These are phyloP conservation scores for Rubroshorea leprosula DNA, from an alignment of 345 rosid genomes.

Conservation along the genomic window DNA sequence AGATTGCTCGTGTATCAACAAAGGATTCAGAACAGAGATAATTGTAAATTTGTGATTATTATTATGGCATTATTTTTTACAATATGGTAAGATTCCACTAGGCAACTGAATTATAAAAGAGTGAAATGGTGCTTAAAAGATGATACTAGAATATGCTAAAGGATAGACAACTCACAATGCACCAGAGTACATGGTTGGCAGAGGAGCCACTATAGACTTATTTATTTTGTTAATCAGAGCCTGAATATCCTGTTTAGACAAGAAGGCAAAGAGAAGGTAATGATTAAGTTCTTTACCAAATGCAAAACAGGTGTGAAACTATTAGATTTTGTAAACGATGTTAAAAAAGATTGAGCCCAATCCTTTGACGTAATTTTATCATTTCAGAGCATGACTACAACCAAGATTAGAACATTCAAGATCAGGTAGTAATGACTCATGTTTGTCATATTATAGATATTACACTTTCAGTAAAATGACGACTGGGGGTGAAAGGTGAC, in stretches of 20 bases:
- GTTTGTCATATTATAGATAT: background rate
- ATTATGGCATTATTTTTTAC: background rate
- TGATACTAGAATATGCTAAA: background rate
- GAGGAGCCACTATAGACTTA: constrained; percentile 77
- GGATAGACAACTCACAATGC: constrained; percentile 57
- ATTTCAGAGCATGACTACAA: background rate
- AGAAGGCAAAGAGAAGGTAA: constrained; percentile 6
- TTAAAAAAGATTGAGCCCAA: background rate
- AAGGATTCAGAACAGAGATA: background rate
- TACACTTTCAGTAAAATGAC: no score
- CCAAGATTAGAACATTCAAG: background rate
- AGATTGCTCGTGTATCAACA: background rate
- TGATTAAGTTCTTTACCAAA: background rate
- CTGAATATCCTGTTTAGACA: constrained; percentile 69
- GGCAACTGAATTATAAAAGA: background rate
- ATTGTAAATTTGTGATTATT: background rate
- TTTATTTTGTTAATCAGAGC: constrained; percentile 90
- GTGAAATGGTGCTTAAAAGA: background rate
- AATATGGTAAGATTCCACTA: constrained; percentile 5
- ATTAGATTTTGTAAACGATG: background rate
- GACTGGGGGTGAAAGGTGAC: no score
- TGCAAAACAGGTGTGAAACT: background rate
- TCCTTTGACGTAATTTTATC: background rate
- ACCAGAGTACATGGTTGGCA: constrained; percentile 81
- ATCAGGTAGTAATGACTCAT: background rate